These are phyloP conservation scores for Colletotrichum cereale DNA, from an alignment of 2,329 filamentous ascomycete genomes.

Conservation along the genomic window DNA sequence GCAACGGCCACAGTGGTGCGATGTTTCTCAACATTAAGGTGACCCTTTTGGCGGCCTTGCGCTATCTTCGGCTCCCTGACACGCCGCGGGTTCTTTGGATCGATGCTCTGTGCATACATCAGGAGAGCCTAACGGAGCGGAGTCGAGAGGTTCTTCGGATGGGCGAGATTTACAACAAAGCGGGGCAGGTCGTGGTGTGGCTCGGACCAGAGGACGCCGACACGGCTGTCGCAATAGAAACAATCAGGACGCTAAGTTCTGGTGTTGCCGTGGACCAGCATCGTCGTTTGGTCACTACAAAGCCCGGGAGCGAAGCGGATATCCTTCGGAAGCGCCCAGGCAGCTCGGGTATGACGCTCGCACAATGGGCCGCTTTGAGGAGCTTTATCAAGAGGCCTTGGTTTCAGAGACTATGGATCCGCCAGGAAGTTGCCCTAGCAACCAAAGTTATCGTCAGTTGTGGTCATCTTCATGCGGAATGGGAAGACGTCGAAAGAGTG, in stretches of 20 bases:
- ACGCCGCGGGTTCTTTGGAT: constrained; percentile 39
- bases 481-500: not conserved
- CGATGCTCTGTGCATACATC: constrained; percentile 41
- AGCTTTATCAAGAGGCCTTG: not conserved
- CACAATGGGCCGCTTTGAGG: not conserved
- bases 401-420: not conserved
- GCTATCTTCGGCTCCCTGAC: not conserved
- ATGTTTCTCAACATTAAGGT: not conserved
- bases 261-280: not conserved
- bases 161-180: constrained; percentile 42
- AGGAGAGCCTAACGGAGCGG: constrained; percentile 40
- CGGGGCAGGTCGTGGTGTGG: constrained; percentile 41
- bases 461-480: not conserved
- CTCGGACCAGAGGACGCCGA: constrained; percentile 26
- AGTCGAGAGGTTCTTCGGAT: constrained; percentile 42
- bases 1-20: not conserved
- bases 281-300: not conserved
- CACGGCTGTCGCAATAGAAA: not conserved
- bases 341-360: not conserved
- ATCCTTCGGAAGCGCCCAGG: not conserved
- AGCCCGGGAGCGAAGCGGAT: not conserved
- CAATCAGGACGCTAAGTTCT: not conserved
- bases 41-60: not conserved
- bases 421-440: not conserved
- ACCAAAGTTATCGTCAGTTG: not conserved